Conservation (phyloP, 2,329 filamentous ascomycete genomes). For the Alternaria incomplexa region DNA sequence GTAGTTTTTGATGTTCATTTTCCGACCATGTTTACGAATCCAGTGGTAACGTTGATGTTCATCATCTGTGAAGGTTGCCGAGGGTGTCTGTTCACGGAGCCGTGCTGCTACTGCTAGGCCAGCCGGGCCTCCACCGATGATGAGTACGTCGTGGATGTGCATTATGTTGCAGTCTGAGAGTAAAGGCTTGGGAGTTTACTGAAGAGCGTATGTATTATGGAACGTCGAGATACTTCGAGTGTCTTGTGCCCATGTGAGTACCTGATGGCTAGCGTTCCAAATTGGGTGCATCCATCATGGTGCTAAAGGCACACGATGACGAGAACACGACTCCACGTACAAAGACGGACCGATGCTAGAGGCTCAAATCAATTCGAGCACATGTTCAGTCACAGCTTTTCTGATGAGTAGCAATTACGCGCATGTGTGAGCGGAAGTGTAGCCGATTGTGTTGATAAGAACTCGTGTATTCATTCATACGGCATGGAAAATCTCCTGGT, state of each 20-base stretch:
- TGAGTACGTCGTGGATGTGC: constrained; percentile 67
- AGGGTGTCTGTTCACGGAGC: constrained; percentile 74
- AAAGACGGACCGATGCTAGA: not conserved
- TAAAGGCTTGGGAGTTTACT: not conserved
- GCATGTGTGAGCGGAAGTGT: constrained; percentile 1
- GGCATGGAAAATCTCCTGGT: constrained; percentile 16
- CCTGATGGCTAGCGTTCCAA: constrained; percentile 27
- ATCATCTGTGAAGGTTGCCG: constrained; percentile 81
- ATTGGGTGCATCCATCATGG: constrained; percentile 28
- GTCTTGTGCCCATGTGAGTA: constrained; percentile 12
- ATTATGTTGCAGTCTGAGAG: constrained; percentile 7
- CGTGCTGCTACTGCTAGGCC: constrained; percentile 76
- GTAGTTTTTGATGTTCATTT: constrained; percentile 64
- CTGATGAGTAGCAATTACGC: not conserved
- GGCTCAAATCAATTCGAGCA: not conserved
- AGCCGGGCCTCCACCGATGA: constrained; percentile 75
- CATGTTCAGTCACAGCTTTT: not conserved
- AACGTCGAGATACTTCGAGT: not conserved
- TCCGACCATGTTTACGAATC: constrained; percentile 69
- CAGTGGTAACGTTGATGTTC: constrained; percentile 83
- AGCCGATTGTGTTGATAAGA: not conserved
- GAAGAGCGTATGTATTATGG: not conserved
- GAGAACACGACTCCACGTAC: not conserved
- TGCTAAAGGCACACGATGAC: constrained; percentile 14
- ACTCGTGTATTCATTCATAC: constrained; percentile 8